phyloP scores from a whole-genome alignment of 352 stramenopile species.

The Thraustochytrium striatum region DNA sequence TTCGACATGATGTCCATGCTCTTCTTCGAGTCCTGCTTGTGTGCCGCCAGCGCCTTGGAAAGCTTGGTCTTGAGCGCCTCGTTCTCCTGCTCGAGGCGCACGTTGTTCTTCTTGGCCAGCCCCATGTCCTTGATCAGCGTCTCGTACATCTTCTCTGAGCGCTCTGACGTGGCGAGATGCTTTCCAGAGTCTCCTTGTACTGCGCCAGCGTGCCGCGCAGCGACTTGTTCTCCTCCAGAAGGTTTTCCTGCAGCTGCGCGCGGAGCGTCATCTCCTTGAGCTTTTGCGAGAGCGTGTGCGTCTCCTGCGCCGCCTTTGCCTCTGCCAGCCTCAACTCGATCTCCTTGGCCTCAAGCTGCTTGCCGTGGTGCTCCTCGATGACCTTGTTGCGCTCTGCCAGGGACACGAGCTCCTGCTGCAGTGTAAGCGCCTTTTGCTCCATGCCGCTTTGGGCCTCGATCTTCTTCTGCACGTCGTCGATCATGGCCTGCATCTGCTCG shows the following conservation, averaged over 20 bases:
- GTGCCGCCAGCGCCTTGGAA: no score
- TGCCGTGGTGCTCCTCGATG: conserved; percentile 23
- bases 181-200: not conserved
- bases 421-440: not conserved
- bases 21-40: conserved; percentile 21
- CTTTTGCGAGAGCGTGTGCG: not conserved
- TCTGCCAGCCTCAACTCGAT: conserved; percentile 13
- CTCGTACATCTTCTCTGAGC: not conserved
- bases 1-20: not conserved
- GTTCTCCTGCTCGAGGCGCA: no score
- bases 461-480: conserved; percentile 26
- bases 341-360: conserved; percentile 37
- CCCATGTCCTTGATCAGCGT: no score
- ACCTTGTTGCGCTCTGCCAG: not conserved
- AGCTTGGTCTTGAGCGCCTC: conserved; percentile 20
- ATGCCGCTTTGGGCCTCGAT: conserved; percentile 3
- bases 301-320: not conserved
- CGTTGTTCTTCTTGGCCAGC: no score
- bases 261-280: conserved; percentile 23
- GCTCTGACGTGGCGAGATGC: not conserved
- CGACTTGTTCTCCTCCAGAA: conserved; percentile 37
- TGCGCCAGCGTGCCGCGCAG: not conserved
- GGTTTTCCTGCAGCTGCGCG: conserved; percentile 12
- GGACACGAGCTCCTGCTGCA: not conserved
- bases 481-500: not conserved